Percentiles rank a stretch among this genome's conserved stretches.
Conservation (phyloP, 345 rosid genomes). For the Aurinia saxatilis region DNA sequence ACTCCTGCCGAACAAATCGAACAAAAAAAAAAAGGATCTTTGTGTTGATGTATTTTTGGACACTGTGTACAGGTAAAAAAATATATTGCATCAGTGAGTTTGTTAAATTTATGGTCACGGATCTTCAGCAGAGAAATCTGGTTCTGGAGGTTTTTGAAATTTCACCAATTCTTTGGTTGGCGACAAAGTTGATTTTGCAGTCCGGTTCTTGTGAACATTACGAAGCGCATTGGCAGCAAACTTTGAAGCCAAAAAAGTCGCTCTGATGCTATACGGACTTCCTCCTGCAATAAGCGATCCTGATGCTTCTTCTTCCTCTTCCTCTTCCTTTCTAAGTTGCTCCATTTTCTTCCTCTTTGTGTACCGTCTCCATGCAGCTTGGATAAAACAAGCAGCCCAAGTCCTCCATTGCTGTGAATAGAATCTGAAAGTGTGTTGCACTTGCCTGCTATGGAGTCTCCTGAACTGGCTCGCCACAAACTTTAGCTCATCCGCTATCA, state of each 20-base stretch:
- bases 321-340: constrained; percentile 57
- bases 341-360: constrained; percentile 74
- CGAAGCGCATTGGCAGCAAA: constrained; percentile 95
- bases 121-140: constrained; percentile 89
- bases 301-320: constrained; percentile 35
- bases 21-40: no score
- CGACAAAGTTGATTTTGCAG: constrained; percentile 28
- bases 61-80: constrained; percentile 20
- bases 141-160: constrained; percentile 90
- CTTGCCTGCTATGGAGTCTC: constrained; percentile 90
- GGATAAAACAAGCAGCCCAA: constrained; percentile 97
- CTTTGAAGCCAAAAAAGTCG: constrained; percentile 79
- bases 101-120: constrained; percentile 21
- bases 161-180: constrained; percentile 65
- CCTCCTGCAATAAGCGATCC: constrained; percentile 33
- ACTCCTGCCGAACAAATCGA: not conserved
- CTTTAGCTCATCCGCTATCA: constrained; percentile 79
- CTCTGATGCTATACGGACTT: constrained; percentile 69
- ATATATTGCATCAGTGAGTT: not conserved
- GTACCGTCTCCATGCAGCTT: constrained; percentile 92
- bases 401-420: constrained; percentile 98
- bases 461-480: constrained; percentile 93
- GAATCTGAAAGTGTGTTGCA: constrained; percentile 93
- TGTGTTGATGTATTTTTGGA: constrained; percentile 3
- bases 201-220: constrained; percentile 69